Evolutionary conservation across 2,329 filamentous ascomycete species (phyloP).

Genomic region (Clathrospora elynae): DNA sequence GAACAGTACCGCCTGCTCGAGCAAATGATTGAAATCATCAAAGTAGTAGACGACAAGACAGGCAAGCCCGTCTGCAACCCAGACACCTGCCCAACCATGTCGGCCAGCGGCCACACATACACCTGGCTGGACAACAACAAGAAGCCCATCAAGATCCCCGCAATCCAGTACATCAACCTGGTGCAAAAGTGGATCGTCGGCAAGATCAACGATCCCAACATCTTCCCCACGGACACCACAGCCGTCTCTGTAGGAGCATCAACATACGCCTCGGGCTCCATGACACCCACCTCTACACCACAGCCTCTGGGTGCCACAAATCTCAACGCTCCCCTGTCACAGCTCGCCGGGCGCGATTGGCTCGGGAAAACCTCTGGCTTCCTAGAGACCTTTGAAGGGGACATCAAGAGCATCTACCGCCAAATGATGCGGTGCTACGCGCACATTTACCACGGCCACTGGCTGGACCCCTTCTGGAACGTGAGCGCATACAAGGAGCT

Average conservation of each 20-base stretch:
- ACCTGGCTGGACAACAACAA: constrained; percentile 92
- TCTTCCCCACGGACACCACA: constrained; percentile 86
- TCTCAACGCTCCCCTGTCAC: constrained; percentile 61
- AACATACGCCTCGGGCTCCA: constrained; percentile 60
- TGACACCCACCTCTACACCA: constrained; percentile 52
- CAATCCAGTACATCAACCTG: constrained; percentile 89
- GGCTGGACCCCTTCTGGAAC: constrained; percentile 58
- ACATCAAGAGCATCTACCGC: constrained; percentile 73
- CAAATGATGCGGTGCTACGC: constrained; percentile 62
- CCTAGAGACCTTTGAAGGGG: constrained; percentile 62
- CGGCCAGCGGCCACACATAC: constrained; percentile 90
- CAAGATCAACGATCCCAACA: constrained; percentile 86
- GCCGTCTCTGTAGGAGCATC: constrained; percentile 69
- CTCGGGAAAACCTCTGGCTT: constrained; percentile 85
- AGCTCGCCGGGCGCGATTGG: constrained; percentile 74
- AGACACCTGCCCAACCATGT: constrained; percentile 86
- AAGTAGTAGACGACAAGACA: constrained; percentile 78
- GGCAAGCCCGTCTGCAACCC: constrained; percentile 82
- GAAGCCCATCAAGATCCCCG: constrained; percentile 88
- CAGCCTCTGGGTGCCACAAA: constrained; percentile 54
- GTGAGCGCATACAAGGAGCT: constrained; percentile 56
- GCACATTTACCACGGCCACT: constrained; percentile 59
- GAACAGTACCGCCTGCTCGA: constrained; percentile 90
- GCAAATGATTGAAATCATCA: constrained; percentile 86
- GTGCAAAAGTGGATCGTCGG: constrained; percentile 97